Base-by-base conservation (phyloP, 495 filamentous ascomycete species). In the Aspergillus carlsbadensis region DNA sequence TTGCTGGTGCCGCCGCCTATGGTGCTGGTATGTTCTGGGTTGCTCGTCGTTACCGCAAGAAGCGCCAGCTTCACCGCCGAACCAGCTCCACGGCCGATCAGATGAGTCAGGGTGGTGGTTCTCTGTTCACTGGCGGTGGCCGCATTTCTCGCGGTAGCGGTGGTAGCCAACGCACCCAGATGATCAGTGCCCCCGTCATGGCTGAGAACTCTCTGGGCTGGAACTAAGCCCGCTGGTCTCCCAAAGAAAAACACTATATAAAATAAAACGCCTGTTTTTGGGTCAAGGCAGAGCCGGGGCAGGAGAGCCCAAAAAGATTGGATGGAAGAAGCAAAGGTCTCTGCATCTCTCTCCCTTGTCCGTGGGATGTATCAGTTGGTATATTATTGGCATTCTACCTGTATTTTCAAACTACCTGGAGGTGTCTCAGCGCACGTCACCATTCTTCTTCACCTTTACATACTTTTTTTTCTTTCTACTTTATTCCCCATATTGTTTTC, bases 21-120 rank as follows among this genome's bases (percentile, higher is more conserved):
- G 95, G 92, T 67, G 93, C 90, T n/a, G 95, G 90, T 69, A 98
- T 98, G 94, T 95, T 98, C 74, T 88, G 92, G 68, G 83, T 98
- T 60, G 94, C 94, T 21, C 84, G 95, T 42, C 81, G 94, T 57
- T 98, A 98, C 82, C 92, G 91, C 79, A 88, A 87, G 75, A 87
- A 87, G 76, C 88, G 86, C 75, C 82, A 87, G 67, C 73, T 84
- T 54, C 94, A 98, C 73, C 81, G 84, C 58, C 88, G 95, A 47
- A 81, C 87, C 46, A 87, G 82, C 76, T 84, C 69, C 67, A 83
- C 67, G 71, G 80, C 50, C 64, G 82, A 68, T 54, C 72, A 66
- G 70, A 79, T 63, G 78, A 80, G 63, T 71, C 68, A 69, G 73
- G 73, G 68, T 42, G 65, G 54, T 40, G 71, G 68, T 33, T 70